Percentiles rank a stretch among this genome's conserved stretches.
Evolutionary conservation across 2,329 filamentous ascomycete genomes (phyloP).

Genomic region (Exutisphaerella laricina): DNA sequence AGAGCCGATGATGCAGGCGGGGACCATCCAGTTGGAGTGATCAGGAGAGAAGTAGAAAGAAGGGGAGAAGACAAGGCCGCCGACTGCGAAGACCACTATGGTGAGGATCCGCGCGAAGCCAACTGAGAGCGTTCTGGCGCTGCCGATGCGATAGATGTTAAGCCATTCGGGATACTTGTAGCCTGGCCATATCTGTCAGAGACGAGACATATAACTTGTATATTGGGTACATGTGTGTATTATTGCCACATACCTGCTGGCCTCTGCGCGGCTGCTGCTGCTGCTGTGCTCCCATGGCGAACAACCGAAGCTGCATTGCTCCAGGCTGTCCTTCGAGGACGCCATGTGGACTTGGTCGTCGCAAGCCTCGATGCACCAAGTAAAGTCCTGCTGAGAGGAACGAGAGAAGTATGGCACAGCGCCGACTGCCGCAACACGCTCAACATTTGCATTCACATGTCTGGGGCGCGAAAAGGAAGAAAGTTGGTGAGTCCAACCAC

Average conservation of each 20-base stretch:
- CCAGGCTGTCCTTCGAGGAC: neutral
- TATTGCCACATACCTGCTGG: slow-evolving; percentile 3
- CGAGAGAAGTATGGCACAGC: neutral
- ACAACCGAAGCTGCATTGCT: neutral
- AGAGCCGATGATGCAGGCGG: slow-evolving; percentile 48
- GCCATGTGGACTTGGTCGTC: neutral
- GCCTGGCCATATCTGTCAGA: slow-evolving; percentile 2
- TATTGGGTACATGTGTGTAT: slow-evolving; percentile 2
- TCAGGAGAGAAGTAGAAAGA: slow-evolving; percentile 45
- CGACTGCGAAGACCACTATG: slow-evolving; percentile 63
- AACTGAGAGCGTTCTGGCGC: slow-evolving; percentile 59
- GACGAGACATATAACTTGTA: no score
- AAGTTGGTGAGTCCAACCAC: neutral
- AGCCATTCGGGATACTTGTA: slow-evolving; percentile 52
- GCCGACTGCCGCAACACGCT: slow-evolving; percentile 13
- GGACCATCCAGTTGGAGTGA: slow-evolving; percentile 39
- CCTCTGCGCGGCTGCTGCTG: neutral
- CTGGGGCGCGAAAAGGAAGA: neutral
- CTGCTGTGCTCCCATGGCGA: slow-evolving; percentile 5
- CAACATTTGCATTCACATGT: slow-evolving; percentile 22
- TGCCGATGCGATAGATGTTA: slow-evolving; percentile 70
- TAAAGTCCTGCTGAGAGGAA: neutral
- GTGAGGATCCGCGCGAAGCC: slow-evolving; percentile 66
- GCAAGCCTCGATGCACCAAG: neutral
- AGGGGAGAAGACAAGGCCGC: slow-evolving; percentile 55